Percentiles rank a stretch among this genome's conserved stretches.
Evolutionary conservation across 2,329 filamentous ascomycete genomes (phyloP).

Genomic region (Ceratocystiopsis sp.): DNA sequence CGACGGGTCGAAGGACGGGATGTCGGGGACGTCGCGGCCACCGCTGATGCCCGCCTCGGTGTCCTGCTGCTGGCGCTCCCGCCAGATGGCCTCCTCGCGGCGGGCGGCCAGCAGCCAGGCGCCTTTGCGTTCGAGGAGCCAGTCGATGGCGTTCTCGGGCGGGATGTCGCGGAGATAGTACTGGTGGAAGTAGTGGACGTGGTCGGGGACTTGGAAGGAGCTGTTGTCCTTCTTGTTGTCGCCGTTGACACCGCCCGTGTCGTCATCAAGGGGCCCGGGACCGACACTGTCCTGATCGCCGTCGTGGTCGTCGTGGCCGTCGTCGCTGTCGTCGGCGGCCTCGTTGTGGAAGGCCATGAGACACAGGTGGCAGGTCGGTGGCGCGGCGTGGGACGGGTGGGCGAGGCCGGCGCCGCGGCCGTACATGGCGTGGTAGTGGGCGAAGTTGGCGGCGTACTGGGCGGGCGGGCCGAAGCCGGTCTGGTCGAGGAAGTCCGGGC

Average conservation of each 20-base stretch:
- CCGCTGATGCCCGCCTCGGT: too few relatives aligned
- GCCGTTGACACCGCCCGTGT: neutral
- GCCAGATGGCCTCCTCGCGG: conserved; percentile 5
- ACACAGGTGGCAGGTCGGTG: neutral
- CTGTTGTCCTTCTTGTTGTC: neutral
- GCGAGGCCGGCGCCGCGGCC: neutral
- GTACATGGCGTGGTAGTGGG: neutral
- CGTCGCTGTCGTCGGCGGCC: neutral
- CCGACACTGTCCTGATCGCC: neutral
- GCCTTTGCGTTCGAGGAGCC: conserved; percentile 5
- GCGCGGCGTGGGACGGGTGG: neutral
- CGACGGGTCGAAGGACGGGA: conserved; percentile 8
- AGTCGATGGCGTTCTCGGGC: neutral
- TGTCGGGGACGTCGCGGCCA: conserved; percentile 1
- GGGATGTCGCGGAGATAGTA: neutral
- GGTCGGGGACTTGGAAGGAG: neutral
- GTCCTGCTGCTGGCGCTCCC: too few relatives aligned
- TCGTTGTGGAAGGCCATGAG: neutral
- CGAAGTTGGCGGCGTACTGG: conserved; percentile 5
- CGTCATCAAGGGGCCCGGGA: neutral
- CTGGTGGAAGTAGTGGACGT: conserved; percentile 5
- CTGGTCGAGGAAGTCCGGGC: neutral
- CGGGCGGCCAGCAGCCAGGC: conserved; percentile 8
- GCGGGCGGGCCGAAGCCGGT: conserved; percentile 1
- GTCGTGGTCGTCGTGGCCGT: neutral